A percentile compares a stretch with the other conserved stretches of the same genome.
phyloP scores from a whole-genome alignment of 108 stramenopile species.

The Nannochloropsis salina region DNA sequence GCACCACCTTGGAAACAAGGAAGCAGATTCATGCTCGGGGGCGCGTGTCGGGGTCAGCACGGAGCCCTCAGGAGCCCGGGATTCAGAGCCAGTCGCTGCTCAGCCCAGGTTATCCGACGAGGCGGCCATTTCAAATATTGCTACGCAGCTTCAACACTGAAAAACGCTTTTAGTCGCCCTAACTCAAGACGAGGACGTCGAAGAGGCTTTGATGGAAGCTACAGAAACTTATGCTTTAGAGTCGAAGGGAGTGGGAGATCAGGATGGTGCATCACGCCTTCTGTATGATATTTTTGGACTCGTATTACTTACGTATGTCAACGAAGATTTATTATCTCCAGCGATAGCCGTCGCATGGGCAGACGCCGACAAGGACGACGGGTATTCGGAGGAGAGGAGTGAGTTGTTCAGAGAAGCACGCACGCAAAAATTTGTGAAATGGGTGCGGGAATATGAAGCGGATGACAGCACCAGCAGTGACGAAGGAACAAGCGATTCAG shows the following conservation, averaged over 20 bases:
- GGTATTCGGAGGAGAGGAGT: conserved; percentile 11
- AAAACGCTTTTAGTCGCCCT: conserved; percentile 37
- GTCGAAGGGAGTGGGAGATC: not conserved
- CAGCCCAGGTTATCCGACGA: conserved; percentile 21
- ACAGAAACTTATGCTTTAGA: conserved; percentile 28
- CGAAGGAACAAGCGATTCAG: not conserved
- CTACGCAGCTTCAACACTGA: conserved; percentile 40
- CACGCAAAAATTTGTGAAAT: conserved; percentile 45
- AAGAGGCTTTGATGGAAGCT: conserved; percentile 36
- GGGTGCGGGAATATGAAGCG: conserved; percentile 45
- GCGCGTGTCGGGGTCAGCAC: not conserved
- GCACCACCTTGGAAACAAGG: too few relatives aligned
- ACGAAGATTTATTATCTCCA: conserved; percentile 32
- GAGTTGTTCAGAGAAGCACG: conserved; percentile 45
- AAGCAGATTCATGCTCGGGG: not conserved
- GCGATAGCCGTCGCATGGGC: conserved; percentile 41
- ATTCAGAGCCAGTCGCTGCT: not conserved
- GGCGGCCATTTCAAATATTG: conserved; percentile 31
- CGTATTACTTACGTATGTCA: conserved; percentile 12
- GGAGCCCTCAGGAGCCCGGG: not conserved
- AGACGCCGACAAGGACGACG: not conserved
- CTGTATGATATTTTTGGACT: not conserved
- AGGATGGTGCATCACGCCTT: too few relatives aligned
- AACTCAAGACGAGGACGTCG: conserved; percentile 34
- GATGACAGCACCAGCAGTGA: conserved; percentile 21